Evolutionary conservation across 345 rosid genomes (phyloP), one percentile per base, ranked within the genome.

Genomic region (Bruguiera parviflora): DNA sequence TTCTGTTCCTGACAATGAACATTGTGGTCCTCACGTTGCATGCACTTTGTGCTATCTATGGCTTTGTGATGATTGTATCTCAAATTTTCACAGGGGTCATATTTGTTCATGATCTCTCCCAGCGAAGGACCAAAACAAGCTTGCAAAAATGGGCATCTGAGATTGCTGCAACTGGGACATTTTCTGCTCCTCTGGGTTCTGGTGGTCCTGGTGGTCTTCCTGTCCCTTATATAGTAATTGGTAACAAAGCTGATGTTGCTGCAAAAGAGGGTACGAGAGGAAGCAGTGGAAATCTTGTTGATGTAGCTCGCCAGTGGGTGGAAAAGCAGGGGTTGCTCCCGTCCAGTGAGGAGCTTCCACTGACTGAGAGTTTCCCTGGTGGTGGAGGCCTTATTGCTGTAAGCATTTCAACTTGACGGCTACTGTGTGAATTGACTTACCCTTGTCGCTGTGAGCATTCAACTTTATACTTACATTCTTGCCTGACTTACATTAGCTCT

Each of bases 141-240:
- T 86, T 96, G 80, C 92, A 85, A 79, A 92, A 89, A 78, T 96
- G 99, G 99, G 98, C 99, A 49, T 77, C 88, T 39, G 99, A 92
- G 77, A 82, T 96, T 75, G 84, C 96, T 58, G 83, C 89, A 6
- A 83, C 88, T 63, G 99, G 99, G 61, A 82, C 98, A 22, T 96
- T 92, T 74, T 89, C 98, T 65, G 97, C 97, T 71, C 98, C 99
- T 75, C 88, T 96, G 24, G 72, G 86, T 70, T 90, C 96, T 51
- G 97, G 95, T n/a, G 98, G 97, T 65, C 95, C 98, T 21, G 83
- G 96, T 57, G 98, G 98, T 65, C 97, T 96, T 82, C 99, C 97
- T 76, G 98, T 96, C 65, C 99, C 99, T 10, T 92, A 78, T 77
- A 78, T 90, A 75, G 92, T 90, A 56, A 85, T 96, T 61, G 92